Conservation (phyloP, 1,139 yeast genomes). For the Blastobotrys proliferans region DNA sequence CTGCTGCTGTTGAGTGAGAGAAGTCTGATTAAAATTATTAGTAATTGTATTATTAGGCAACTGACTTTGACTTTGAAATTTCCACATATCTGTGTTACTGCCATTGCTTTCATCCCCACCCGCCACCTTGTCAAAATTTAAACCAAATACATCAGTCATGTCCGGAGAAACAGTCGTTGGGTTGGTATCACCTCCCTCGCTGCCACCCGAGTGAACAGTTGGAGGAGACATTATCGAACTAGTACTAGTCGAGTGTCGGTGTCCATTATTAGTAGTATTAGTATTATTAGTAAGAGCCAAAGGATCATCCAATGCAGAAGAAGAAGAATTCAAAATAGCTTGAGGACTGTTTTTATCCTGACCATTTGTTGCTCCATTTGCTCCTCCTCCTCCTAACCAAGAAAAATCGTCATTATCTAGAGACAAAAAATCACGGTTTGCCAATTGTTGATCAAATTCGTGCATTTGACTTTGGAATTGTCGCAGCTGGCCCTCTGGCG, state of each 20-base stretch:
- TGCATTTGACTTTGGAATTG: conserved; percentile 10
- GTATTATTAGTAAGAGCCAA: background rate
- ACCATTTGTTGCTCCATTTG: no score
- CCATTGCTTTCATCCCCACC: background rate
- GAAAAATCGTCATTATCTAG: conserved; percentile 3
- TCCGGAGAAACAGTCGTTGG: conserved; percentile 9
- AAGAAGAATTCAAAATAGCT: conserved; percentile 2
- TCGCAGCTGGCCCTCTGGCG: conserved; percentile 10
- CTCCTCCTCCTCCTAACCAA: background rate
- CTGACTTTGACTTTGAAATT: background rate
- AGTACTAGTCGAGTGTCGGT: background rate
- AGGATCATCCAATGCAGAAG: conserved; percentile 2
- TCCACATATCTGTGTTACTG: conserved; percentile 7
- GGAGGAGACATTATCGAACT: conserved; percentile 6
- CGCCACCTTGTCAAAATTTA: conserved; percentile 4
- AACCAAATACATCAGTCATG: conserved; percentile 10
- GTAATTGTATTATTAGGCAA: background rate
- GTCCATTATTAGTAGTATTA: background rate
- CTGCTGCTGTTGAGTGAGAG: conserved; percentile 2
- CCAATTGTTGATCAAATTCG: conserved; percentile 1
- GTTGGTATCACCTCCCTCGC: conserved; percentile 11
- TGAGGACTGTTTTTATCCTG: conserved; percentile 1
- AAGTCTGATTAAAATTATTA: conserved; percentile 4
- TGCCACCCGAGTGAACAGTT: conserved; percentile 7
- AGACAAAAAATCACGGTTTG: background rate